Evolutionary conservation across 164 flowering plant species (phyloP).

Genomic region (Litsea cubeba): DNA sequence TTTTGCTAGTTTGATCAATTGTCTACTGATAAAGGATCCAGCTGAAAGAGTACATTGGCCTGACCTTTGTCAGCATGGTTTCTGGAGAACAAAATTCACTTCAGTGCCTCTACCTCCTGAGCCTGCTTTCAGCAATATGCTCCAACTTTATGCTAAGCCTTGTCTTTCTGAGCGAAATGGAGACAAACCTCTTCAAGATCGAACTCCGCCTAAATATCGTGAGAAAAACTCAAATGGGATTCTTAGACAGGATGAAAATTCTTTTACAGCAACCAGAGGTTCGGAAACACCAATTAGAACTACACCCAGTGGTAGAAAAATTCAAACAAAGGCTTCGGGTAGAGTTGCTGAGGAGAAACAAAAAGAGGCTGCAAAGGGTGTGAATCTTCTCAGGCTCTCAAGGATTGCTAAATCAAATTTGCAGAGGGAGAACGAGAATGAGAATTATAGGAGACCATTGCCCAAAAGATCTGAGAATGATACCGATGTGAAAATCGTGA

Average conservation of each 20-base stretch:
- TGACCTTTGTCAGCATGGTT: conserved; percentile 83
- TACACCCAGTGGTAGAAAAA: conserved; percentile 40
- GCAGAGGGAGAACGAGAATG: conserved; percentile 90
- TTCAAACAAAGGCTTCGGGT: conserved; percentile 50
- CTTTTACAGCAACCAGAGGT: conserved; percentile 35
- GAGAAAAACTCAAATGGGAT: conserved; percentile 47
- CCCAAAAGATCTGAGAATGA: conserved; percentile 66
- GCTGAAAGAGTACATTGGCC: conserved; percentile 88
- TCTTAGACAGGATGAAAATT: conserved; percentile 56
- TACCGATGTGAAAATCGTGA: conserved; percentile 83
- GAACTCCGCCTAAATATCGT: conserved; percentile 62
- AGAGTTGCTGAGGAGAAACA: conserved; percentile 55
- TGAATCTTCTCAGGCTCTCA: conserved; percentile 85
- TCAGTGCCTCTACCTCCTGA: conserved; percentile 72
- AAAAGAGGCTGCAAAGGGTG: conserved; percentile 53
- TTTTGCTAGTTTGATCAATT: conserved; percentile 67
- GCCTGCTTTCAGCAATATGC: conserved; percentile 78
- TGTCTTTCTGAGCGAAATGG: conserved; percentile 75
- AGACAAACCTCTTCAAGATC: conserved; percentile 52
- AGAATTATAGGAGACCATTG: conserved; percentile 85
- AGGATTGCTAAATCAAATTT: conserved; percentile 92
- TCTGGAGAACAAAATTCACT: conserved; percentile 64
- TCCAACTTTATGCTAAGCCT: conserved; percentile 50
- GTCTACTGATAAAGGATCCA: conserved; percentile 86
- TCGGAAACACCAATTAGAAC: conserved; percentile 62